A percentile compares a stretch with the other conserved stretches of the same genome.
phyloP scores from a whole-genome alignment of 371 early-diverging fungal species.

The Entomophthora muscae region DNA sequence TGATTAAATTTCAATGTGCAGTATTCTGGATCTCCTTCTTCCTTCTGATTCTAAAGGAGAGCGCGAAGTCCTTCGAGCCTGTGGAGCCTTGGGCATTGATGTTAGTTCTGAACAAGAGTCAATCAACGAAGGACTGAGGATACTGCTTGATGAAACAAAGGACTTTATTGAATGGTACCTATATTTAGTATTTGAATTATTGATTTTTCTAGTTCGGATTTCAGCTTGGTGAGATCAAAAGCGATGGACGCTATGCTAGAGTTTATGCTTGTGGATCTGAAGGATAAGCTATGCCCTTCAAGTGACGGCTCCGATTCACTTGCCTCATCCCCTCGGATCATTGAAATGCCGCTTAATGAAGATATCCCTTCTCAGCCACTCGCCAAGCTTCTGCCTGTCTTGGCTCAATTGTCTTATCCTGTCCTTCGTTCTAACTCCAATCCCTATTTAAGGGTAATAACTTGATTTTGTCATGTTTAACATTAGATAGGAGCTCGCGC shows the following conservation, averaged over 20 bases:
- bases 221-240: neutral
- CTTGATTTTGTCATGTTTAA: neutral
- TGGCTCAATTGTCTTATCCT: neutral
- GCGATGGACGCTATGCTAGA: neutral
- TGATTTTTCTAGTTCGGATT: conserved; percentile 2
- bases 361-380: neutral
- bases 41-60: conserved; percentile 44
- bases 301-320: neutral
- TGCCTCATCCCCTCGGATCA: neutral
- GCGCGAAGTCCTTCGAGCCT: conserved; percentile 33
- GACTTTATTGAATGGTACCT: conserved; percentile 55
- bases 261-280: neutral
- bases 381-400: neutral
- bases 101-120: conserved; percentile 14
- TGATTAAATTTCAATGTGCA: conserved; percentile 4
- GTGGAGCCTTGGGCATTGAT: conserved; percentile 20
- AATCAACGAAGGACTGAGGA: conserved; percentile 27
- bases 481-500: neutral
- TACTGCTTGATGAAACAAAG: conserved; percentile 56
- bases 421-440: neutral
- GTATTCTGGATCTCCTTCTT: conserved; percentile 39
- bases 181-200: neutral
- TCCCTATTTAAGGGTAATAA: conserved; percentile 1
- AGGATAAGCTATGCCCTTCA: neutral
- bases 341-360: neutral